A percentile compares a stretch with the other conserved stretches of the same genome.
Evolutionary conservation across 306 rosid genomes (phyloP).

Genomic region (Gleditsia sinensis): DNA sequence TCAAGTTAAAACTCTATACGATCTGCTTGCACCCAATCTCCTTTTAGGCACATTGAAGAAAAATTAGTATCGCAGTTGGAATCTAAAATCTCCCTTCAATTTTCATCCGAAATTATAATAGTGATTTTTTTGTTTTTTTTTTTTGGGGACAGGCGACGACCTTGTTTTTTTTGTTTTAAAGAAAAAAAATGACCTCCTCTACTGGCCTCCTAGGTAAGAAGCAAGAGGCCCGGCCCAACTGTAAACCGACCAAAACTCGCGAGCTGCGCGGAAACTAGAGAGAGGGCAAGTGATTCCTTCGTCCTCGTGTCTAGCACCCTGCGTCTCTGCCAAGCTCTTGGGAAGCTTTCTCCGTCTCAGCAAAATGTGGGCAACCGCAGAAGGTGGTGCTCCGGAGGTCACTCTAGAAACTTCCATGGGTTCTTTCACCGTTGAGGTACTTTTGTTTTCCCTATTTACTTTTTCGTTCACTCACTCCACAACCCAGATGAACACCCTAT

Average conservation of each 20-base stretch:
- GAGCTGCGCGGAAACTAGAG: neutral
- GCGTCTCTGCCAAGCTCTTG: neutral
- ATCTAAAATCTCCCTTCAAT: too few relatives aligned
- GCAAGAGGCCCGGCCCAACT: neutral
- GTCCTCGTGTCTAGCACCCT: too few relatives aligned
- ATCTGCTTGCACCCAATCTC: too few relatives aligned
- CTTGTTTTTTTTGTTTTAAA: too few relatives aligned
- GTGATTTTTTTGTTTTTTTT: too few relatives aligned
- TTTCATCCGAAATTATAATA: too few relatives aligned
- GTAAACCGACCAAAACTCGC: neutral
- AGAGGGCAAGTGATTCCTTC: neutral
- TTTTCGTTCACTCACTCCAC: conserved; percentile 3
- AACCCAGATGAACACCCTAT: neutral
- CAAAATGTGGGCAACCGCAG: conserved; percentile 90
- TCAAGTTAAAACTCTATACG: too few relatives aligned
- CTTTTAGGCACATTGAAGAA: too few relatives aligned
- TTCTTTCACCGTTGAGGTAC: conserved; percentile 83
- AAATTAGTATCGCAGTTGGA: too few relatives aligned
- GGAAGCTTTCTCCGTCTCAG: neutral
- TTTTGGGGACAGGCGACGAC: too few relatives aligned
- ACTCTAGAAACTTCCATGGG: conserved; percentile 98
- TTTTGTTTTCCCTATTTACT: neutral
- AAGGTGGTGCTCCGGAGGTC: conserved; percentile 94
- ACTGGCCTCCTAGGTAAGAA: too few relatives aligned
- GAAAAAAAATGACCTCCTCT: too few relatives aligned